These are phyloP conservation scores for Kodamaea restingae DNA, from an alignment of 805 yeast species.

Conservation along the genomic window DNA sequence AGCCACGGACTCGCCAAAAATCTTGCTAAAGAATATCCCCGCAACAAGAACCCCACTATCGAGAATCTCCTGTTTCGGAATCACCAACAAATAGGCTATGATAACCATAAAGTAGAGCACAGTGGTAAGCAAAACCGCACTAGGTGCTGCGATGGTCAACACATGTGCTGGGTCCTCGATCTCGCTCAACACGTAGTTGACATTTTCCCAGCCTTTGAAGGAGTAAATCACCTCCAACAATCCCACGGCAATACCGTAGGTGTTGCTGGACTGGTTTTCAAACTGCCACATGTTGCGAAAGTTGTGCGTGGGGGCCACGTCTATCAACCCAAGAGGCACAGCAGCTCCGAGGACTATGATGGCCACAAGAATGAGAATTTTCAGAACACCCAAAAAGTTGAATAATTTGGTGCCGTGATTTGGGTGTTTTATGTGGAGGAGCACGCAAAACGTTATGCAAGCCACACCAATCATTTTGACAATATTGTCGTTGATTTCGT, in stretches of 20 bases:
- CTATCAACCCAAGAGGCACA: slow-evolving; percentile 31
- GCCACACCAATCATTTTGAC: slow-evolving; percentile 48
- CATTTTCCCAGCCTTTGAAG: slow-evolving; percentile 69
- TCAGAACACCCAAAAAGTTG: slow-evolving; percentile 52
- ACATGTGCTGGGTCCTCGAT: slow-evolving; percentile 54
- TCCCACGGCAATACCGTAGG: slow-evolving; percentile 53
- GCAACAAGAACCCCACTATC: slow-evolving; percentile 62
- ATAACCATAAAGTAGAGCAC: slow-evolving; percentile 53
- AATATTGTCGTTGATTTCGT: slow-evolving; percentile 19
- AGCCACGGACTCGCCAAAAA: slow-evolving; percentile 54
- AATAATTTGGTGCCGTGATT: slow-evolving; percentile 48
- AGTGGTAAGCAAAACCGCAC: slow-evolving; percentile 52
- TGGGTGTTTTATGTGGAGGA: slow-evolving; percentile 48
- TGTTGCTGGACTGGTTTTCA: slow-evolving; percentile 21
- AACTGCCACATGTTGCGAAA: slow-evolving; percentile 35
- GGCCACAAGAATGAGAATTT: slow-evolving; percentile 46
- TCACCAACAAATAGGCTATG: slow-evolving; percentile 53
- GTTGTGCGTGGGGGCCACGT: slow-evolving; percentile 16
- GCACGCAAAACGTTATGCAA: slow-evolving; percentile 43
- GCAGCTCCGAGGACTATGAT: slow-evolving; percentile 47
- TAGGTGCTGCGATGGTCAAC: slow-evolving; percentile 56
- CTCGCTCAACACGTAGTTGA: slow-evolving; percentile 59
- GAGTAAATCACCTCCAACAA: slow-evolving; percentile 57
- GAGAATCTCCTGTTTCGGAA: slow-evolving; percentile 43
- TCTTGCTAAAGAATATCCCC: slow-evolving; percentile 53